Conservation (phyloP, 129 eudicot genomes). For the Artemisia annua region DNA sequence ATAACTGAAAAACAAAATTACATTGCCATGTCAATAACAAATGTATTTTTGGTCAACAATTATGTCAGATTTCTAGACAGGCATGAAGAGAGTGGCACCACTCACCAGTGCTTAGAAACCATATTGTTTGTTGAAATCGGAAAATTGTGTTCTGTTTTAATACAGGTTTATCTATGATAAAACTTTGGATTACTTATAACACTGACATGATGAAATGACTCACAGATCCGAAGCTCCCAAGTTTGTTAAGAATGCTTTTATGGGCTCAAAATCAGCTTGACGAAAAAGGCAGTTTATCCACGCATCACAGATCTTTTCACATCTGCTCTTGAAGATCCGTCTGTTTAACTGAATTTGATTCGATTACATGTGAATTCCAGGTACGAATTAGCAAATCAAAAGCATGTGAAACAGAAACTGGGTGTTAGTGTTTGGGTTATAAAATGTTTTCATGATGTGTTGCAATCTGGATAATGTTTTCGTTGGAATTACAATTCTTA, state of each 20-base stretch:
- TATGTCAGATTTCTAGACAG: too few relatives aligned
- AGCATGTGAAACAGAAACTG: conserved; percentile 13
- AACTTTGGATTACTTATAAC: not conserved
- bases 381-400: not conserved
- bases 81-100: too few relatives aligned
- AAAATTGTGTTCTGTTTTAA: not conserved
- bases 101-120: too few relatives aligned
- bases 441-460: too few relatives aligned
- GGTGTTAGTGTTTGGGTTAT: not conserved
- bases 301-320: conserved; percentile 70
- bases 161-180: not conserved
- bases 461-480: too few relatives aligned
- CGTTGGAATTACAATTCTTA: conserved; percentile 2
- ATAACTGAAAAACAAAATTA: too few relatives aligned
- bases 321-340: conserved; percentile 91
- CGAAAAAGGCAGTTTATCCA: conserved; percentile 85
- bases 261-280: conserved; percentile 95
- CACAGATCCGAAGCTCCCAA: conserved; percentile 90
- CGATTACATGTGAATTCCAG: not conserved
- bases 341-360: conserved; percentile 40
- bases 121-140: not conserved
- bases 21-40: too few relatives aligned
- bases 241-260: conserved; percentile 82
- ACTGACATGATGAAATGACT: conserved; percentile 15
- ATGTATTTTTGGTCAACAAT: too few relatives aligned